Evolutionary conservation across 2,329 filamentous ascomycete genomes (phyloP), one percentile per base, ranked within the genome.

Genomic region (Alternaria longipes): DNA sequence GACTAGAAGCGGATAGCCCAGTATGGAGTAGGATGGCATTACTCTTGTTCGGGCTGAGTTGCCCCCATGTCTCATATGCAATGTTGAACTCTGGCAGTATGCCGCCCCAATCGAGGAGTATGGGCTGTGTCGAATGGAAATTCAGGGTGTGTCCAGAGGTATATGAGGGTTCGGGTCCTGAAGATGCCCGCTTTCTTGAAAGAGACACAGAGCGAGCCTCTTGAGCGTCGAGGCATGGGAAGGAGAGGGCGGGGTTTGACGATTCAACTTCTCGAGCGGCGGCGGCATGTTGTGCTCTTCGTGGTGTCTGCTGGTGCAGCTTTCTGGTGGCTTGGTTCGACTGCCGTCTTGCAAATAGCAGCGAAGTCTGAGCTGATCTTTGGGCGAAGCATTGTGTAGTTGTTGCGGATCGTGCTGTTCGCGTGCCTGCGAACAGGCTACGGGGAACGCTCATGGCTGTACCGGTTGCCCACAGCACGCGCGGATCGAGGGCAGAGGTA

Each of bases 21-120:
- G 95, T 99, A 77, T 98, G 93, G 2, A 99, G 82, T 8, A 99
- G 85, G 63, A 99, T 95, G 4, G 90, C 93, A 78, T 99, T 99
- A 75, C 88, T 92, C 79, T 87, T 91, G 79, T 93, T 89, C 18
- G 84, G 81, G 74, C 97, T 97, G 76, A 97, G 82, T 34, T 82
- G 82, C 3, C 94, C 94, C 94, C 94, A 98, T 0, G 92, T 90
- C 80, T 98, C 94, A 79, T 97, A 97, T 28, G 94, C 94, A 61
- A 98, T 87, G 69, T 93, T 88, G 75, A 97, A 98, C 70, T 93
- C 89, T 16, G 90, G 91, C 36, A 99, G 81, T n/a, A 94, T 87
- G 54, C 95, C 95, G 62, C 95, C 95, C 92, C 96, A 98, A 81
- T 99, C 95, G 26, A 98, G 88, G 3, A 94, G 83, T 16, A 98